Evolutionary conservation across 1,284 basidiomycete genomes (phyloP), one percentile per base, ranked within the genome.

Genomic region (Ceratobasidium sp.): DNA sequence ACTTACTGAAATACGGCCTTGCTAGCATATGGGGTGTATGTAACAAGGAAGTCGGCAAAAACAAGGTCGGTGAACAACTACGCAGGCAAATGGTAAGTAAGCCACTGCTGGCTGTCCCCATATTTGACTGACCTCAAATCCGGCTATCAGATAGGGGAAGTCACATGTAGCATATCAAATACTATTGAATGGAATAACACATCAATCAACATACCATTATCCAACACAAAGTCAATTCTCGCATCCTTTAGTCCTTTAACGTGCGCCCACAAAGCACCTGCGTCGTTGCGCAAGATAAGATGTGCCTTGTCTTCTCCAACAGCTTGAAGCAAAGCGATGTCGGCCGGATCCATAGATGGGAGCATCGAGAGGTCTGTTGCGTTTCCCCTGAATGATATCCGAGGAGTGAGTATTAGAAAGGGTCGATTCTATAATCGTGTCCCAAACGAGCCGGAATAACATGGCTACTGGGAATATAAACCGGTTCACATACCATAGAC

Each of bases 41-140:
- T 94, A 22, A 98, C 88, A 41, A 98, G 84, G 81, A 98, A 99
- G 81, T 99, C 97, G 47, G 97, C 97, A 77, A 99, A 91, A 24
- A 98, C 90, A 41, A 99, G 84, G 81, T 99, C 98, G 1, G 97
- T 98, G 82, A 95, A 96, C 17, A 99, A 86, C 93, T 95, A 17
- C 14, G 54, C 3, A 31, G 45, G 22, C n/a, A 29, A 15, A 19
- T 36, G 48, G 50, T 63, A 31, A 36, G 24, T 11, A 41, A 27
- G 50, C 9, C 15, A 15, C 1, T n/a, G 8, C 51, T 17, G 47
- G 44, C 44, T 19, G 17, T 14, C 24, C 15, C 1, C 19, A n/a
- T 19, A 47, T 50, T 66, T 11, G 17, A 77, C 82, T 44, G 77
- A 91, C 91, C 86, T 99, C 97, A 78, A 98, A 98, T 1, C 95